These are phyloP conservation scores for Flaveria robusta DNA, from an alignment of 129 eudicot genomes.

Conservation along the genomic window DNA sequence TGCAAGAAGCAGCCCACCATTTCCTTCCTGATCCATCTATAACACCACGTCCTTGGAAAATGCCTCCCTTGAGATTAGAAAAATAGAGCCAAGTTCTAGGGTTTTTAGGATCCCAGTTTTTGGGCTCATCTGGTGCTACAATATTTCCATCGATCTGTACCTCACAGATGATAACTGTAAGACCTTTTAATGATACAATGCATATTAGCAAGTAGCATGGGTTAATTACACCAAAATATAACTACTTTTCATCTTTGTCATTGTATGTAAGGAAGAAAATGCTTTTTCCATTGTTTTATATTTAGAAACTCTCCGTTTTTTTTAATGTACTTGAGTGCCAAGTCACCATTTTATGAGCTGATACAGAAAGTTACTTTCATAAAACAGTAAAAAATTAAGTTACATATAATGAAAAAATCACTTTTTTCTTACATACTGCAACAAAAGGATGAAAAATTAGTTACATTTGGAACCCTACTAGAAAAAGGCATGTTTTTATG, in stretches of 20 bases:
- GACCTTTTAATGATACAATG: neutral
- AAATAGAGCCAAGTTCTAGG: slow-evolving; percentile 81
- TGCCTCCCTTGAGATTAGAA: slow-evolving; percentile 51
- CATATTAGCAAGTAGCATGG: neutral
- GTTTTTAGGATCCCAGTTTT: slow-evolving; percentile 69
- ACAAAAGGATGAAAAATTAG: neutral
- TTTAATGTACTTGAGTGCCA: neutral
- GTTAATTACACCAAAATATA: neutral
- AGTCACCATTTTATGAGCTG: neutral
- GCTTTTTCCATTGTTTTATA: neutral
- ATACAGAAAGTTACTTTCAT: neutral
- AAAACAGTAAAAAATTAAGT: neutral
- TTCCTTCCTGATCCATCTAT: slow-evolving; percentile 96
- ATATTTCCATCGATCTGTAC: slow-evolving; percentile 84
- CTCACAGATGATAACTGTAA: slow-evolving; percentile 11
- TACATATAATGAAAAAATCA: neutral
- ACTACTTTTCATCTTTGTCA: neutral
- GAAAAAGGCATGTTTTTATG: neutral
- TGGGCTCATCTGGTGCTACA: slow-evolving; percentile 86
- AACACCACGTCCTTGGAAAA: slow-evolving; percentile 83
- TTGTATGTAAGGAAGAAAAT: neutral
- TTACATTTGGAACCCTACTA: neutral
- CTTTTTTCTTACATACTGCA: neutral
- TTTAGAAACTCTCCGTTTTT: neutral
- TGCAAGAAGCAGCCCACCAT: slow-evolving; percentile 99